Evolutionary conservation across 805 yeast genomes (phyloP), one percentile per base, ranked within the genome.

Genomic region (Candida silvicultrix): DNA sequence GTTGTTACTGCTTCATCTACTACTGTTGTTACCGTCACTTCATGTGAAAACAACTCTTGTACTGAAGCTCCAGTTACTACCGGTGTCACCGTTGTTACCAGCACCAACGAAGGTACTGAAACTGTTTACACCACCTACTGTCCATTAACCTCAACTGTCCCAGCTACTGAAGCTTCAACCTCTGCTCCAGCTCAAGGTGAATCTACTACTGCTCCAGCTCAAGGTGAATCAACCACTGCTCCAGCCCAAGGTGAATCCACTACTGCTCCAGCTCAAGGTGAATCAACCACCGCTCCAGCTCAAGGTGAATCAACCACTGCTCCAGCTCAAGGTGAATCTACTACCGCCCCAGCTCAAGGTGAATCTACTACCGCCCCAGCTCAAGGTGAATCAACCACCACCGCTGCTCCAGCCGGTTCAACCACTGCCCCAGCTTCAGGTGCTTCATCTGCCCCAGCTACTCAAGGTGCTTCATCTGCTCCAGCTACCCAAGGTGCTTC

Each of bases 121-220:
- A 56, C 62, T 36, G 46, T 44, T 22, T 53, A 52, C 55, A 57
- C 60, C 48, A 57, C 60, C 39, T 56, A 55, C 56, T 57, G 62
- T 45, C 62, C 62, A 51, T 46, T 56, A 29, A 47, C 58, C 22
- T 28, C 31, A 28, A 10, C 31, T 10, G 31, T 14, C 41, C 28
- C 25, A 23, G 25, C 25, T 23, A 19, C 18, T n/a, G 22, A 44
- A 35, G 21, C 40, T 19, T 29, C 23, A 18, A n/a, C 14, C 14
- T n/a, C 41, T 4, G 5, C 12, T 7, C 5, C 35, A 29, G 14
- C 31, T 16, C 35, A 8, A 10, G 16, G 7, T 4, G n/a, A 16
- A 5, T 20, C 18, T 5, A 19, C 42, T 16, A 36, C 21, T 40
- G 36, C 32, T 29, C 38, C 44, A 16, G 32, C 41, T 21, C 18